phyloP scores from a whole-genome alignment of 768 basidiomycete genomes.

The Phanerochaete sordida region DNA sequence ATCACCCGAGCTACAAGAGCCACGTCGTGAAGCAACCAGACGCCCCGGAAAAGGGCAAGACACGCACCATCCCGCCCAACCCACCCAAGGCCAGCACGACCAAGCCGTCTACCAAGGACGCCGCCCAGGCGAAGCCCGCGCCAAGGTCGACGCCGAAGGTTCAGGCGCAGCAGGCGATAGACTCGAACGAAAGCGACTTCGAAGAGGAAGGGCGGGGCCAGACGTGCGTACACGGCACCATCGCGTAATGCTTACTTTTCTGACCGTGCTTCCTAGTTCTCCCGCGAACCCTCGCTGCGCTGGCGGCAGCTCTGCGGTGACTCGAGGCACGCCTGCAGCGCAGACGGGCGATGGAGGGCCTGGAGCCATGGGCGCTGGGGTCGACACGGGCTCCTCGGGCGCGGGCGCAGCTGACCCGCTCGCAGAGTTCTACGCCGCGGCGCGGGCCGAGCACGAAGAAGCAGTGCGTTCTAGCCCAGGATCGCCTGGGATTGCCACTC shows the following conservation, averaged over 20 bases:
- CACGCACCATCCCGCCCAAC: too few relatives aligned
- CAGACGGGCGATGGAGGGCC: too few relatives aligned
- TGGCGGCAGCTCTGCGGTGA: too few relatives aligned
- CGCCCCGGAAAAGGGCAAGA: not conserved
- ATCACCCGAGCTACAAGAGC: slow-evolving; percentile 15
- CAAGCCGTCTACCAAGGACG: too few relatives aligned
- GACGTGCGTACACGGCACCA: too few relatives aligned
- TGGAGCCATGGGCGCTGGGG: not conserved
- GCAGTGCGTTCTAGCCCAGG: not conserved
- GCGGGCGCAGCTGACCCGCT: slow-evolving; percentile 49
- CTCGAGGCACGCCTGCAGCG: too few relatives aligned
- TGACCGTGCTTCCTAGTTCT: too few relatives aligned
- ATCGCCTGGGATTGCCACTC: not conserved
- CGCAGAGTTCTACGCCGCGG: slow-evolving; percentile 59
- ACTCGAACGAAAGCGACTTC: not conserved
- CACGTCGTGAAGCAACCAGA: slow-evolving; percentile 10
- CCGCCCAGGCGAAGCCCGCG: not conserved
- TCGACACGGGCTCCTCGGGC: not conserved
- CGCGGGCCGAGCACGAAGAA: slow-evolving; percentile 44
- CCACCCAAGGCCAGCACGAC: too few relatives aligned
- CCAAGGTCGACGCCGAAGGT: slow-evolving; percentile 12
- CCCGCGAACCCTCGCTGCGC: too few relatives aligned
- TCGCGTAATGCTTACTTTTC: not conserved
- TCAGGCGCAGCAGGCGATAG: slow-evolving; percentile 8
- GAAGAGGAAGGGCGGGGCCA: too few relatives aligned